These are phyloP conservation scores for Protea cynaroides DNA, from an alignment of 164 flowering plant genomes.

Conservation along the genomic window DNA sequence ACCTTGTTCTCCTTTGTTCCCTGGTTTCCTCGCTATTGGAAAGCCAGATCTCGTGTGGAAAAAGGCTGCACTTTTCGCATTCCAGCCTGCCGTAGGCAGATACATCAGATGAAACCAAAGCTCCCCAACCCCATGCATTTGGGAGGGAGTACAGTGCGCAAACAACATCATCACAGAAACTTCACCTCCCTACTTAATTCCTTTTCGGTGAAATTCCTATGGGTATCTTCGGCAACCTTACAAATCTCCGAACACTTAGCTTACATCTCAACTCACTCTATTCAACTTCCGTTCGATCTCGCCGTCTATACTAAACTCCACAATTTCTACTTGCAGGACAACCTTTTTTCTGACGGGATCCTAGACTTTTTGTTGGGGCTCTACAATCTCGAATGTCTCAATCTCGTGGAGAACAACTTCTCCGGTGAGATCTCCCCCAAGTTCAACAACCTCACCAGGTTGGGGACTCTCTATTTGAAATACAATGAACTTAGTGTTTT, in stretches of 20 bases:
- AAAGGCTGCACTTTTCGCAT: conserved; percentile 48
- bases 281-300: conserved; percentile 62
- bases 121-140: conserved; percentile 32
- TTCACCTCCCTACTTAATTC: conserved; percentile 59
- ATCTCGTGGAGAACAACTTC: conserved; percentile 60
- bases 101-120: conserved; percentile 50
- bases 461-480: conserved; percentile 49
- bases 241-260: conserved; percentile 48
- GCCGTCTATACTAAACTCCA: conserved; percentile 38
- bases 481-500: conserved; percentile 48
- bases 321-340: conserved; percentile 62
- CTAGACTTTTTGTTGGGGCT: conserved; percentile 42
- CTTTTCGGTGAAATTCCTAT: conserved; percentile 55
- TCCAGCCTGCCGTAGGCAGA: conserved; percentile 62
- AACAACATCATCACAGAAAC: conserved; percentile 33
- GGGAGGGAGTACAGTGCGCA: conserved; percentile 61
- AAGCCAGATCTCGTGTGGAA: conserved; percentile 48
- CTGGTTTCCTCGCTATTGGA: conserved; percentile 10
- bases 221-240: conserved; percentile 50
- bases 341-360: conserved; percentile 56
- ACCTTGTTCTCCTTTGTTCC: conserved; percentile 15
- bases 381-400: conserved; percentile 45
- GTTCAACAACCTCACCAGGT: conserved; percentile 43
- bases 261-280: conserved; percentile 66
- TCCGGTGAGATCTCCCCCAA: conserved; percentile 50